These are phyloP conservation scores for Arxiozyma bovina DNA, from an alignment of 1,139 yeast species.

Conservation along the genomic window DNA sequence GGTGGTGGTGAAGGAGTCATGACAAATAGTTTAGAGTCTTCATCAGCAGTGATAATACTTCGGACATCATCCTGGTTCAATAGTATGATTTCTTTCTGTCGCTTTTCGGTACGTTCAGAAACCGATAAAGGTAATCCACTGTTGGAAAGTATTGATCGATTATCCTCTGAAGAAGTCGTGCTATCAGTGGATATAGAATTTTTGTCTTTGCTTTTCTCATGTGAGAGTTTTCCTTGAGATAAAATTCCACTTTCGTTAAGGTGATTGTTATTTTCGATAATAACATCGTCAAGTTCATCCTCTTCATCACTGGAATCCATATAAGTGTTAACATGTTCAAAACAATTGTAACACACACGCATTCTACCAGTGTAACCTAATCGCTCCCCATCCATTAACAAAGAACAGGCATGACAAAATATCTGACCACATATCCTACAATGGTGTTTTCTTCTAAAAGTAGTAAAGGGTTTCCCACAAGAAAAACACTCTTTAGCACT, in stretches of 20 bases:
- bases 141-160: neutral
- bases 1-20: constrained; percentile 58
- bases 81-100: constrained; percentile 14
- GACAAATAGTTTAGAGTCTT: constrained; percentile 29
- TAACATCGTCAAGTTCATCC: constrained; percentile 14
- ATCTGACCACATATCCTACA: constrained; percentile 95
- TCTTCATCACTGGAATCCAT: constrained; percentile 67
- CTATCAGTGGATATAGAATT: neutral
- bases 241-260: neutral
- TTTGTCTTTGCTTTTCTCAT: neutral
- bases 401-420: constrained; percentile 81
- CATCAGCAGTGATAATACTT: constrained; percentile 30
- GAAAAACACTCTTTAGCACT: constrained; percentile 74
- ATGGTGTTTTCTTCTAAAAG: constrained; percentile 86
- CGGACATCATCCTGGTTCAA: constrained; percentile 27
- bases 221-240: neutral
- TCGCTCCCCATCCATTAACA: constrained; percentile 64
- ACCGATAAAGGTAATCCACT: neutral
- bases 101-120: neutral
- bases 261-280: constrained; percentile 17
- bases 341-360: constrained; percentile 74
- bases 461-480: constrained; percentile 63
- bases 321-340: constrained; percentile 48
- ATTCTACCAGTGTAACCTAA: constrained; percentile 63
- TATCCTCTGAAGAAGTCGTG: neutral